Percentiles rank a stretch among this genome's conserved stretches.
Evolutionary conservation across 257 asterid genomes (phyloP).

Genomic region (Scutellaria minor): DNA sequence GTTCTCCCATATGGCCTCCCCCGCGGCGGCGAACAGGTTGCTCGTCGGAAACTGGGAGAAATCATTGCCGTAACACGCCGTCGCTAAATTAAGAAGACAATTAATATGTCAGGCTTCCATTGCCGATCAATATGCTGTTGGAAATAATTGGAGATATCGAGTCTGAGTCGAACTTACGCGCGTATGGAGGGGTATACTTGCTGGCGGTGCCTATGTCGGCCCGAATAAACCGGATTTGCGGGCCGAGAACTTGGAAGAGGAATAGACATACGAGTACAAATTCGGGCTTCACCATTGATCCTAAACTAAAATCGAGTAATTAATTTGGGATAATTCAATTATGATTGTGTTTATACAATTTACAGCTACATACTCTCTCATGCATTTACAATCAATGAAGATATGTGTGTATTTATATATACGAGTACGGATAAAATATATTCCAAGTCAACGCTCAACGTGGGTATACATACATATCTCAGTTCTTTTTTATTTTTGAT

Average conservation of each 20-base stretch:
- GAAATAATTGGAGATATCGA: too few relatives aligned
- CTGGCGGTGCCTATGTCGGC: conserved; percentile 83
- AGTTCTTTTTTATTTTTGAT: too few relatives aligned
- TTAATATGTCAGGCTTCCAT: neutral
- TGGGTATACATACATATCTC: neutral
- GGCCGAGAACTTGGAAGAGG: conserved; percentile 38
- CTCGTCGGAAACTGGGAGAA: conserved; percentile 64
- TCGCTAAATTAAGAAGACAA: conserved; percentile 52
- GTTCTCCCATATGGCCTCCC: conserved; percentile 82
- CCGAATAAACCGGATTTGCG: conserved; percentile 32
- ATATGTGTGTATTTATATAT: neutral
- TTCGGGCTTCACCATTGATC: conserved; percentile 39
- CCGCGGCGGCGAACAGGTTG: conserved; percentile 75
- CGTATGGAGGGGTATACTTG: conserved; percentile 63
- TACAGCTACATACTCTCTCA: neutral
- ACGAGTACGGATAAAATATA: neutral
- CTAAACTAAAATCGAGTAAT: neutral
- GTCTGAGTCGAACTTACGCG: conserved; percentile 55
- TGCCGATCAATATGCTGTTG: neutral
- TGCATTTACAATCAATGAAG: neutral
- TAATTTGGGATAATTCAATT: neutral
- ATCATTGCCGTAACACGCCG: conserved; percentile 71
- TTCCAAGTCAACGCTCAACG: conserved; percentile 22
- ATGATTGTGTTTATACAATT: neutral
- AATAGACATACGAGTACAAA: conserved; percentile 34